Evolutionary conservation across 306 rosid genomes (phyloP).

Genomic region (Pterocarpus macrocarpus): DNA sequence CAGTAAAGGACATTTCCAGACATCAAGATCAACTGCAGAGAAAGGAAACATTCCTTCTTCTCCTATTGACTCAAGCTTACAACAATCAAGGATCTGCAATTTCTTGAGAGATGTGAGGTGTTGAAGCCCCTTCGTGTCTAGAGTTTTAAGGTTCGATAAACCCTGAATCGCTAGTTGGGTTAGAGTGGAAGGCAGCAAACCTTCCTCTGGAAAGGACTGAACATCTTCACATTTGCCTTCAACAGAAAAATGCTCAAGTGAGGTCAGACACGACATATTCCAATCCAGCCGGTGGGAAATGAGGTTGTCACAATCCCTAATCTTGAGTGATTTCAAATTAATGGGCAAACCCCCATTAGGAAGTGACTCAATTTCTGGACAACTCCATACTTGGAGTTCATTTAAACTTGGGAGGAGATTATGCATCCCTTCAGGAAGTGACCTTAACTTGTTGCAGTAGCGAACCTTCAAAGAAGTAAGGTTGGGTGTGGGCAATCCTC

Average conservation of each 20-base stretch:
- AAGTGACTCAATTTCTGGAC: neutral
- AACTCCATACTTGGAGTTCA: neutral
- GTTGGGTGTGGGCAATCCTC: neutral
- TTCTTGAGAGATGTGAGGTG: constrained; percentile 31
- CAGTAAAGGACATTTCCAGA: constrained; percentile 44
- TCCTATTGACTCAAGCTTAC: constrained; percentile 39
- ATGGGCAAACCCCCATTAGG: neutral
- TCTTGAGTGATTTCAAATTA: neutral
- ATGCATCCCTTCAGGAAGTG: neutral
- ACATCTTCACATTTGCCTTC: constrained; percentile 40
- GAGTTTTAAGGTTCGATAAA: constrained; percentile 27
- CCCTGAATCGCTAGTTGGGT: constrained; percentile 24
- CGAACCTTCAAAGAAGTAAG: neutral
- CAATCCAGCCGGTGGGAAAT: neutral
- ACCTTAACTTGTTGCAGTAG: neutral
- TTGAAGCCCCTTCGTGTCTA: constrained; percentile 26
- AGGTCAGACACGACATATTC: constrained; percentile 3
- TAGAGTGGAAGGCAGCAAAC: constrained; percentile 18
- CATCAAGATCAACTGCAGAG: constrained; percentile 16
- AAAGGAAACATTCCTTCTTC: constrained; percentile 39
- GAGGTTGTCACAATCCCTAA: neutral
- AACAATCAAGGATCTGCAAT: constrained; percentile 37
- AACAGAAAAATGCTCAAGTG: constrained; percentile 32
- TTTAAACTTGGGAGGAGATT: neutral
- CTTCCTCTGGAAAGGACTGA: constrained; percentile 39